Base-by-base conservation (phyloP, 169 alveolate species). In the Plasmodium vinckei region DNA sequence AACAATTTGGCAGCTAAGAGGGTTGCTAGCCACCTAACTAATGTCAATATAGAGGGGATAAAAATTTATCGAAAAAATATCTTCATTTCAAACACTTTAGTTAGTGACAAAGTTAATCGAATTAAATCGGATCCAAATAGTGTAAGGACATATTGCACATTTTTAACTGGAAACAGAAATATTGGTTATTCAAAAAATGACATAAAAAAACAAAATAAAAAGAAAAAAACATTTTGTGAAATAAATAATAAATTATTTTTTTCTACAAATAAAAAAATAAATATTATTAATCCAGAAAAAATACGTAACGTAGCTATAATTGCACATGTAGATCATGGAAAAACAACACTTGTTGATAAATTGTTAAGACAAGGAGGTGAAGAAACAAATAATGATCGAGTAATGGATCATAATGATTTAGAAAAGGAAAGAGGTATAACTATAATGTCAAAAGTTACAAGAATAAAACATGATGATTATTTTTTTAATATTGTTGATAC, bases 311-410 rank as follows among this genome's bases (percentile, higher is more conserved):
- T 99, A 9, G 99, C 99, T 72, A 98, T 99, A 57, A 96, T 99
- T 51, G 99, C 99, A 47, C 99, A 99, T 92, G 99, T 99, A 6
- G 99, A 99, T 87, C 99, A 99, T 91, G 99, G 99, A 23, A 99
- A 99, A 93, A 98, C 99, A 23, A 97, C 99, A 1, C 96, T 99
- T 63, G 97, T 99, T 39, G 99, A 99, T 93, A 96, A 92, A 59
- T 75, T 94, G 42, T 86, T 94, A 75, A 92, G 87, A 51, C 92
- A 92, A 54, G 93, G 95, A 13, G 96, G 96, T 21, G 96, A 92
- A 88, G 72, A 72, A 59, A 42, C 93, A 47, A 63, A 87, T 15
- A 92, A 87, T 39, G 87, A 91, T 12, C 84, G 96, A 53, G 87
- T 97, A 12, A 95, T 97, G 97, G 99, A 97, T 92, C 94, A 96